Evolutionary conservation across 805 yeast genomes (phyloP), one percentile per base, ranked within the genome.

Genomic region (Cyberlindnera veronae): DNA sequence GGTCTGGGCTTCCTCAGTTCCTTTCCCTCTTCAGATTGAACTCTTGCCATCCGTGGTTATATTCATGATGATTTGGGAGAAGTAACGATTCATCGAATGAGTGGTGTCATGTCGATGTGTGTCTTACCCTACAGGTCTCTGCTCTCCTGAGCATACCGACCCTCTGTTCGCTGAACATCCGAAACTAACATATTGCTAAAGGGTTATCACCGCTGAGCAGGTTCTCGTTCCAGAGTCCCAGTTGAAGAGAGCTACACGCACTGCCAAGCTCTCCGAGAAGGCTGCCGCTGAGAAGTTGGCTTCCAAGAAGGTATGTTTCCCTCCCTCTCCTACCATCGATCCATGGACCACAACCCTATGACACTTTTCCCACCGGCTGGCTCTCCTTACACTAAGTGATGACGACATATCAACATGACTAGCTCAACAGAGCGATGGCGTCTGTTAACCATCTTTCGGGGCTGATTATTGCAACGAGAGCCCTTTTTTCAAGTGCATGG

Each of bases 391-490:
- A 38, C 40, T 47, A 51, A 38, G 55, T 54, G 73, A 68, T 76
- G 81, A 78, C 71, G 39, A 72, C 74, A 65, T 74, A 66, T 61
- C 61, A 57, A 59, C 66, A 61, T 62, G 83, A 74, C 85, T 79
- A 79, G 85, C 80, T 22, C 38, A 6, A 60, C 50, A 15, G 58
- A 74, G 80, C 85, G 56, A 76, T 79, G 85, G 62, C 75, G 85
- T 78, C 82, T 48, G 70, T 66, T 74, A 79, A 79, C 85, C 85
- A 79, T 79, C 85, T 79, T 79, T 79, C 85, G 85, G 81, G 85
- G 72, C 77, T 74, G 79, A 73, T 63, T 63, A 38, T n/a, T 38
- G 32, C 34, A 33, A 35, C 29, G 34, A 32, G 35, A 16, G 33
- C 20, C 21, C 33, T 29, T 14, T 29, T 14, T 29, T 26, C 18